phyloP scores from a whole-genome alignment of 352 stramenopile species.

The Globisporangium emineosum region DNA sequence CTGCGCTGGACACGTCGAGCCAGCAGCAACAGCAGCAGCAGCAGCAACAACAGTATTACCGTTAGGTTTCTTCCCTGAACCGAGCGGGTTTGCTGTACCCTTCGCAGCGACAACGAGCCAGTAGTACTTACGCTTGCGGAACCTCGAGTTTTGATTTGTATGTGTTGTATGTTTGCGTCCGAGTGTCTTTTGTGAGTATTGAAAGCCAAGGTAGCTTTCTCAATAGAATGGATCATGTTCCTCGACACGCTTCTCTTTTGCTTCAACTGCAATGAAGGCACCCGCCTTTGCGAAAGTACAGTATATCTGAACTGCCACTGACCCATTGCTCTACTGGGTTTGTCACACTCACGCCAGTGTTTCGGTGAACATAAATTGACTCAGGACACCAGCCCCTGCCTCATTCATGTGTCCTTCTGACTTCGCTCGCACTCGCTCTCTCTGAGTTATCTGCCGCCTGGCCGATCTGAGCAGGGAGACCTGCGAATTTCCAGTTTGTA shows the following conservation, averaged over 20 bases:
- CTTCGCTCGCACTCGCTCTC: background rate
- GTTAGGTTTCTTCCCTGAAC: background rate
- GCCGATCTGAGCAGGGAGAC: background rate
- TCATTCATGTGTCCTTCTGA: background rate
- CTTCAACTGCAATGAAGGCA: background rate
- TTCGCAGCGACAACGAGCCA: background rate
- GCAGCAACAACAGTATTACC: constrained; percentile 8
- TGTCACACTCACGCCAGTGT: background rate
- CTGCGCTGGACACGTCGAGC: background rate
- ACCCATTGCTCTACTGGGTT: background rate
- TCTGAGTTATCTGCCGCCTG: background rate
- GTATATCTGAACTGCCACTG: background rate
- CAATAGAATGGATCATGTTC: constrained; percentile 2
- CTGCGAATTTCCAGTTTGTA: too few relatives aligned
- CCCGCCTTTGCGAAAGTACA: background rate
- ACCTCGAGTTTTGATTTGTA: background rate
- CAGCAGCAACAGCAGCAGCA: constrained; percentile 11
- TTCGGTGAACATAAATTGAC: background rate
- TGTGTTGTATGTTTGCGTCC: background rate
- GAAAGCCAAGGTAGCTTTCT: constrained; percentile 2
- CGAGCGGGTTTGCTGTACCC: background rate
- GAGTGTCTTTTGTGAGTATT: background rate
- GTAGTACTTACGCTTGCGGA: background rate
- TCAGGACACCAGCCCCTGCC: background rate
- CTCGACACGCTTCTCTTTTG: background rate